Evolutionary conservation across 1,284 basidiomycete genomes (phyloP).

Genomic region (Ganoderma lucidum): DNA sequence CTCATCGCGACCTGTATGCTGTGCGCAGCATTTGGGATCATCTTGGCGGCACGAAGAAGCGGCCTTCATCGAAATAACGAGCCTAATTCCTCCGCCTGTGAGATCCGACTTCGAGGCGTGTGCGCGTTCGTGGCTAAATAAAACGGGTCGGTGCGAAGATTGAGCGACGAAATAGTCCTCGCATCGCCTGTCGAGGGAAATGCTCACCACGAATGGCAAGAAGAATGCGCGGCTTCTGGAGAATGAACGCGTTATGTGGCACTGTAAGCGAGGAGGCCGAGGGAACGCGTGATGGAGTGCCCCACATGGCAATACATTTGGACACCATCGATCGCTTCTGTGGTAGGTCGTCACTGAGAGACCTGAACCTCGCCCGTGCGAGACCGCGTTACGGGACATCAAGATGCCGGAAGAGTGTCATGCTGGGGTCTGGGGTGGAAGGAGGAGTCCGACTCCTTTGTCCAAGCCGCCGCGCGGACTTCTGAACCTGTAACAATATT

Average conservation of each 20-base stretch:
- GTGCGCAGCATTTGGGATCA: background rate
- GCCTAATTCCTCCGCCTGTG: background rate
- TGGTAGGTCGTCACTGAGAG: background rate
- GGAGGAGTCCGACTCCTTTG: background rate
- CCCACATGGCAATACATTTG: background rate
- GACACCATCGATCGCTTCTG: background rate
- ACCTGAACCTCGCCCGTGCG: background rate
- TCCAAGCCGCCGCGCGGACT: background rate
- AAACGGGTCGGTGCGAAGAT: background rate
- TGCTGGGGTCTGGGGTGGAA: background rate
- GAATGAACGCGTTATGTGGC: background rate
- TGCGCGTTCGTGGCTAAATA: background rate
- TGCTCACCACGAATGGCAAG: background rate
- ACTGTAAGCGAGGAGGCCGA: background rate
- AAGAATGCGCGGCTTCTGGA: background rate
- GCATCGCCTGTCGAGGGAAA: background rate
- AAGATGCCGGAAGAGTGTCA: background rate
- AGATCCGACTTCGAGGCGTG: background rate
- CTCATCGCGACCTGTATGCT: background rate
- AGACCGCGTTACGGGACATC: background rate
- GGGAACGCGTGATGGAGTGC: background rate
- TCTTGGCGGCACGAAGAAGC: slow-evolving; percentile 3
- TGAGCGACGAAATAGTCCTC: background rate
- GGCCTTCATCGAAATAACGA: background rate
- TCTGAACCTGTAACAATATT: too few species aligned